phyloP scores from a whole-genome alignment of 106 monocot species.

The Agapanthus africanus region DNA sequence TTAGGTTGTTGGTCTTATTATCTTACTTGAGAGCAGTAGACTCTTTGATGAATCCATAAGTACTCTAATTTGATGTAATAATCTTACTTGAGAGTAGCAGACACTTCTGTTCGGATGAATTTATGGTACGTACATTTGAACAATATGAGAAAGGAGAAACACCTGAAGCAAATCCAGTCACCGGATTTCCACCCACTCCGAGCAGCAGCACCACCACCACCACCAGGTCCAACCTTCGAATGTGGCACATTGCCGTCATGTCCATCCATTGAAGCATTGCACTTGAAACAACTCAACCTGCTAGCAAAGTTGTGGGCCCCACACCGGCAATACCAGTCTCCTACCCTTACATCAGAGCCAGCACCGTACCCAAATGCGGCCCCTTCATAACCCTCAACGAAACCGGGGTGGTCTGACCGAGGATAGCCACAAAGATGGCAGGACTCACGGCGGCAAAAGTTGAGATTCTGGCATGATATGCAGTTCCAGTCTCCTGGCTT shows the following conservation, averaged over 20 bases:
- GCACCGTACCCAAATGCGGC: constrained; percentile 28
- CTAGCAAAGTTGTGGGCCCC: constrained; percentile 94
- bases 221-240: too few species aligned
- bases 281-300: constrained; percentile 85
- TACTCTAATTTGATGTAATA: too few species aligned
- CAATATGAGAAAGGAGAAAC: background rate
- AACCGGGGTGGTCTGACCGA: constrained; percentile 26
- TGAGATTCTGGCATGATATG: constrained; percentile 81
- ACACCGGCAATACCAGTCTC: constrained; percentile 95
- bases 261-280: constrained; percentile 62
- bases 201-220: constrained; percentile 21
- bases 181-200: constrained; percentile 86
- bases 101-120: too few species aligned
- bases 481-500: constrained; percentile 99
- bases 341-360: constrained; percentile 70
- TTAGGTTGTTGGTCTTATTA: too few species aligned
- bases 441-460: constrained; percentile 88
- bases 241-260: too few species aligned
- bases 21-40: too few species aligned
- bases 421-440: constrained; percentile 83
- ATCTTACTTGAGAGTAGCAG: too few species aligned
- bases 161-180: constrained; percentile 95
- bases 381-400: constrained; percentile 28
- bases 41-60: too few species aligned
- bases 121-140: background rate